Percentiles rank a stretch among this genome's conserved stretches.
These are phyloP conservation scores for Wolfiporia cocos DNA, from an alignment of 1,284 basidiomycete species.

Conservation along the genomic window DNA sequence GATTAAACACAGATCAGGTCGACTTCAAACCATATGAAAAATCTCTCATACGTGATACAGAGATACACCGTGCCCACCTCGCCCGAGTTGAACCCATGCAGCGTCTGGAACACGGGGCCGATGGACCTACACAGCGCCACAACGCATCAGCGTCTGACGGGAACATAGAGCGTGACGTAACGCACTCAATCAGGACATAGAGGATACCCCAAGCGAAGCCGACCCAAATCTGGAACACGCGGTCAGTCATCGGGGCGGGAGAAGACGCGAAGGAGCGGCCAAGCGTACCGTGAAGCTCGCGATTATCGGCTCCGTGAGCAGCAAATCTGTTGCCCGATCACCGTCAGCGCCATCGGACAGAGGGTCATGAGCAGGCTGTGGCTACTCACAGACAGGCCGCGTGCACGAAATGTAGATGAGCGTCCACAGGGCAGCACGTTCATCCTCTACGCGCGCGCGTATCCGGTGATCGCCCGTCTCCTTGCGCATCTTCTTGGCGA, in stretches of 20 bases:
- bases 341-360: neutral
- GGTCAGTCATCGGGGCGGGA: neutral
- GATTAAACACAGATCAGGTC: neutral
- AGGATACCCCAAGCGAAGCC: slow-evolving; percentile 77
- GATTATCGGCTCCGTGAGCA: slow-evolving; percentile 75
- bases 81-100: slow-evolving; percentile 65
- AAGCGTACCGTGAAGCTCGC: slow-evolving; percentile 59
- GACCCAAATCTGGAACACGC: slow-evolving; percentile 53
- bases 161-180: slow-evolving; percentile 3
- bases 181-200: slow-evolving; percentile 62
- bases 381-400: slow-evolving; percentile 54
- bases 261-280: neutral
- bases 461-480: slow-evolving; percentile 55
- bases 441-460: slow-evolving; percentile 59
- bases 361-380: neutral
- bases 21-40: neutral
- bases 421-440: slow-evolving; percentile 45
- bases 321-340: slow-evolving; percentile 39
- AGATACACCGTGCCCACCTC: slow-evolving; percentile 59
- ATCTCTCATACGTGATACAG: slow-evolving; percentile 45
- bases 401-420: slow-evolving; percentile 65
- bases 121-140: slow-evolving; percentile 41
- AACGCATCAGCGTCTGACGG: neutral
- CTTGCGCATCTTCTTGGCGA: slow-evolving; percentile 55
- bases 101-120: slow-evolving; percentile 48